Conservation (phyloP, 2,329 filamentous ascomycete genomes). For the Exserohilum rostratum region DNA sequence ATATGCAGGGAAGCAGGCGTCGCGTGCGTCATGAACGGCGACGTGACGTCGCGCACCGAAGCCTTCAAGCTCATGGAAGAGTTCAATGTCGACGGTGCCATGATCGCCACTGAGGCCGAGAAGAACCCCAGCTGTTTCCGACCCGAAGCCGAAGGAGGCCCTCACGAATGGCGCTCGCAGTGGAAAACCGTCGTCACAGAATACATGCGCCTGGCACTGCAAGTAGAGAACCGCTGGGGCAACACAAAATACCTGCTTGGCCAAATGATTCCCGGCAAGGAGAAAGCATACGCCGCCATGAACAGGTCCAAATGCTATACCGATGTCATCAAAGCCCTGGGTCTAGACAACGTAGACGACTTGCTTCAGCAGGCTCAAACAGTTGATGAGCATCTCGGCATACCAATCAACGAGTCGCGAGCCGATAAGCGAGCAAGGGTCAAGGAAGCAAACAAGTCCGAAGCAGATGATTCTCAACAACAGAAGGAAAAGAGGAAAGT, state of each 20-base stretch:
- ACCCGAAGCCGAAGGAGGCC: conserved; percentile 68
- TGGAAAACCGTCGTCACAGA: conserved; percentile 80
- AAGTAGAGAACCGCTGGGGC: conserved; percentile 82
- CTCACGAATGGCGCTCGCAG: conserved; percentile 56
- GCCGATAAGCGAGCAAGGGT: conserved; percentile 54
- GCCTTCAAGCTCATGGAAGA: conserved; percentile 74
- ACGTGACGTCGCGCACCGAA: conserved; percentile 77
- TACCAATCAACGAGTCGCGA: conserved; percentile 60
- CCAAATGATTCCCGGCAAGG: conserved; percentile 84
- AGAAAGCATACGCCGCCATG: conserved; percentile 66
- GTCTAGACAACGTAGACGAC: conserved; percentile 67
- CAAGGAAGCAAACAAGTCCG: conserved; percentile 27
- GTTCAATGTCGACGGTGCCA: conserved; percentile 88
- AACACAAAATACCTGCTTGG: conserved; percentile 93
- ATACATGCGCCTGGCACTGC: conserved; percentile 75
- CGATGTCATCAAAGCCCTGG: conserved; percentile 70
- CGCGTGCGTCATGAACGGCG: conserved; percentile 94
- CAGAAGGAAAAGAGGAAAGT: conserved; percentile 29
- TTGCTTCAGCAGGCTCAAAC: conserved; percentile 68
- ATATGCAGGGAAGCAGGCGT: conserved; percentile 85
- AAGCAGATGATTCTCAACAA: conserved; percentile 13
- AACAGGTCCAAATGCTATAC: conserved; percentile 72
- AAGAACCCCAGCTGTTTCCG: conserved; percentile 90
- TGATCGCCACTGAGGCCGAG: conserved; percentile 95
- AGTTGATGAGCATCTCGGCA: conserved; percentile 67